Evolutionary conservation across 495 filamentous ascomycete species (phyloP).

Genomic region (Entonaema liquescens): DNA sequence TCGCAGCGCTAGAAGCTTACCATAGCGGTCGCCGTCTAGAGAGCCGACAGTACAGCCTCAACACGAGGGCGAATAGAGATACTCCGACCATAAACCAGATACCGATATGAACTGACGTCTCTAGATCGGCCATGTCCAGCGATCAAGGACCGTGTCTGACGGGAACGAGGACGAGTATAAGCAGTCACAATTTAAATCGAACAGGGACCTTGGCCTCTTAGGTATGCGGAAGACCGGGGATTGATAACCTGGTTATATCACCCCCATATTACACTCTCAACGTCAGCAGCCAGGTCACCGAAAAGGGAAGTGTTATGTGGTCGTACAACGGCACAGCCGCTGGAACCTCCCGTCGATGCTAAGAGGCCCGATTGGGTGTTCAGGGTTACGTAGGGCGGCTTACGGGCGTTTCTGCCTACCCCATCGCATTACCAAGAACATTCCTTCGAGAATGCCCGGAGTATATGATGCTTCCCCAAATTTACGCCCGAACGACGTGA

Average conservation of each 20-base stretch:
- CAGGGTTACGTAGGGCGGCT: too few relatives aligned
- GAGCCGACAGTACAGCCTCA: conserved; percentile 17
- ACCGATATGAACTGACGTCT: conserved; percentile 16
- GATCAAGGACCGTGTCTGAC: not conserved
- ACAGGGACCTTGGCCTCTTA: too few relatives aligned
- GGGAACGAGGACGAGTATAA: not conserved
- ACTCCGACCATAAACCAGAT: conserved; percentile 23
- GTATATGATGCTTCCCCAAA: not conserved
- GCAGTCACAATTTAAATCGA: not conserved
- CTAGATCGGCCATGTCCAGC: conserved; percentile 8
- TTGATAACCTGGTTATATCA: too few relatives aligned
- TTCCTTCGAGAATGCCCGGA: not conserved
- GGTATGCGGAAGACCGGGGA: not conserved
- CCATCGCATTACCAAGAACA: too few relatives aligned
- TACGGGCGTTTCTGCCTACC: too few relatives aligned
- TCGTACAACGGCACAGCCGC: not conserved
- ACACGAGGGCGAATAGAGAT: conserved; percentile 16
- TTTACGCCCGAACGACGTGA: not conserved
- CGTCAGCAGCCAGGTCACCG: not conserved
- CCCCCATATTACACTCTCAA: not conserved
- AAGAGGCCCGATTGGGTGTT: not conserved
- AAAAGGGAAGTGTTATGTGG: not conserved
- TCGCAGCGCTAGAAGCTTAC: not conserved
- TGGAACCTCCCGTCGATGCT: not conserved
- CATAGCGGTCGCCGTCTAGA: conserved; percentile 17